Percentiles rank a stretch among this genome's conserved stretches.
These are phyloP conservation scores for Bisporella sp. DNA, from an alignment of 2,329 filamentous ascomycete species.

Conservation along the genomic window DNA sequence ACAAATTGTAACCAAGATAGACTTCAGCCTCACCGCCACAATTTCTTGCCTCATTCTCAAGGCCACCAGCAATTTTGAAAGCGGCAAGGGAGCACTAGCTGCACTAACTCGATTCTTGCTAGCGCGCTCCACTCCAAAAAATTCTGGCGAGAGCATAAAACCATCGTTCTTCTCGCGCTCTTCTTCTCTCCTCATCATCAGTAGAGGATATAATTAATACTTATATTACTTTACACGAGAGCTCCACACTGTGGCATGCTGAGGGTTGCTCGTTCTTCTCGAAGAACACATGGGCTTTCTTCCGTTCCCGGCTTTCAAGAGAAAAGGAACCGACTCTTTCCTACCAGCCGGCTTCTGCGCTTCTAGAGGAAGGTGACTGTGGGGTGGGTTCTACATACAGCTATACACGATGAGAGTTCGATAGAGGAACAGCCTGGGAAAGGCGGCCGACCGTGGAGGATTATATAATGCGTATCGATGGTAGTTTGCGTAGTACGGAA, in stretches of 20 bases:
- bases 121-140: background rate
- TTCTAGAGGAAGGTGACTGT: conserved; percentile 34
- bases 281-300: conserved; percentile 27
- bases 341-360: conserved; percentile 32
- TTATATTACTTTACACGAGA: conserved; percentile 29
- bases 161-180: conserved; percentile 3
- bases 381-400: conserved; percentile 34
- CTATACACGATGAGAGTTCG: background rate
- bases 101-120: background rate
- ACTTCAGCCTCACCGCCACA: too few relatives aligned
- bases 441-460: too few relatives aligned
- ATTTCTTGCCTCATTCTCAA: too few relatives aligned
- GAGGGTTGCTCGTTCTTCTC: conserved; percentile 28
- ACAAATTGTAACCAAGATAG: too few relatives aligned
- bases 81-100: too few relatives aligned
- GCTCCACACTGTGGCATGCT: conserved; percentile 35
- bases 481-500: too few relatives aligned
- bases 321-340: conserved; percentile 34
- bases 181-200: conserved; percentile 25
- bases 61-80: too few relatives aligned
- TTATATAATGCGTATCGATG: too few relatives aligned
- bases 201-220: conserved; percentile 32
- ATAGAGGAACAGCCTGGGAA: too few relatives aligned
- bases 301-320: conserved; percentile 38
- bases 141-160: conserved; percentile 6